phyloP scores from a whole-genome alignment of 1,284 basidiomycete genomes.

The Leccinum proximum region DNA sequence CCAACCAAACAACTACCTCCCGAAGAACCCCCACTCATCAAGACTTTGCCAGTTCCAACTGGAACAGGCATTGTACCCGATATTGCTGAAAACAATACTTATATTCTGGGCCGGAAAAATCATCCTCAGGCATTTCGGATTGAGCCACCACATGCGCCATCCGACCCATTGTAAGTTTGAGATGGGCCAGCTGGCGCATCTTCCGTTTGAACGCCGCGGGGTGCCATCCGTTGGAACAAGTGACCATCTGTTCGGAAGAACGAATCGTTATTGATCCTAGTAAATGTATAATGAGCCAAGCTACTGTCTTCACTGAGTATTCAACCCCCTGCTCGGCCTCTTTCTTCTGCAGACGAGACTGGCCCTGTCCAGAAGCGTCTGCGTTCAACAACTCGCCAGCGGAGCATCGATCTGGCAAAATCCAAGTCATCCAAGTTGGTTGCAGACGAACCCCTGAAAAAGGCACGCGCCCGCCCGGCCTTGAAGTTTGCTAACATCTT shows the following conservation, averaged over 20 bases:
- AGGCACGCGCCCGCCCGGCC: constrained; percentile 81
- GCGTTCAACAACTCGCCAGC: constrained; percentile 59
- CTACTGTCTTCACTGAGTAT: too few relatives aligned
- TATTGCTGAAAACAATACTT: constrained; percentile 46
- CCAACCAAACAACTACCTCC: constrained; percentile 52
- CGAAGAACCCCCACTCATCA: constrained; percentile 45
- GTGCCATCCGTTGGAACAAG: too few relatives aligned
- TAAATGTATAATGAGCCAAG: too few relatives aligned
- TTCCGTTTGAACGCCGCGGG: too few relatives aligned
- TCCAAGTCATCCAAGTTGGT: constrained; percentile 54
- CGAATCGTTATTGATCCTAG: too few relatives aligned
- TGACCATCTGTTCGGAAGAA: too few relatives aligned
- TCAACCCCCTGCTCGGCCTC: constrained; percentile 51
- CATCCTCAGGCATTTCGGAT: constrained; percentile 52
- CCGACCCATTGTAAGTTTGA: constrained; percentile 58
- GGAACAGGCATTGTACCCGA: constrained; percentile 70
- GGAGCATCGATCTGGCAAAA: constrained; percentile 38
- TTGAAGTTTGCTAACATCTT: constrained; percentile 77
- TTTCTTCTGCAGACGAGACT: constrained; percentile 77
- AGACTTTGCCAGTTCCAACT: constrained; percentile 38
- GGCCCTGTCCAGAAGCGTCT: constrained; percentile 74
- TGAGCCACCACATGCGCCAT: constrained; percentile 43
- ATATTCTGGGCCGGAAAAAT: constrained; percentile 53
- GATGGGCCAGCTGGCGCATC: too few relatives aligned
- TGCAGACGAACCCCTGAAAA: constrained; percentile 70